Evolutionary conservation across 1,284 basidiomycete genomes (phyloP).

Genomic region (Baeospora myosura): DNA sequence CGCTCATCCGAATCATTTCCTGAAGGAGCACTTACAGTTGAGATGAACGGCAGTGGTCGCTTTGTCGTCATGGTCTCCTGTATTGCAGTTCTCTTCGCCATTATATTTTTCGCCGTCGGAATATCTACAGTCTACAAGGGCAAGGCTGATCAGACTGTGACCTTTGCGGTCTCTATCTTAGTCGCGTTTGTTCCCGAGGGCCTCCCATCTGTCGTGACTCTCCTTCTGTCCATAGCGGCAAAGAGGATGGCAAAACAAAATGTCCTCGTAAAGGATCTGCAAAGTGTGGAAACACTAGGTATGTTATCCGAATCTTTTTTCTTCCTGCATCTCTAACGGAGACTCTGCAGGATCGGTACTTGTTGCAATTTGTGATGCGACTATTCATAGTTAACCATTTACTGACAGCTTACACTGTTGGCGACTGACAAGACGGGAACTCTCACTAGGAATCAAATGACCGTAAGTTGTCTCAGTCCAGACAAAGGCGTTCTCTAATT

Average conservation of each 20-base stretch:
- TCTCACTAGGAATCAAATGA: conserved; percentile 69
- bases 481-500: conserved; percentile 4
- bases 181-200: conserved; percentile 71
- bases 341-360: too few relatives aligned
- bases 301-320: conserved; percentile 12
- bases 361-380: too few relatives aligned
- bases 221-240: conserved; percentile 64
- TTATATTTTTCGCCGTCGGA: conserved; percentile 60
- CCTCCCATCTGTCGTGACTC: conserved; percentile 63
- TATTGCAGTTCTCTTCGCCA: conserved; percentile 54
- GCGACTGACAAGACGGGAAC: conserved; percentile 76
- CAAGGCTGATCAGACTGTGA: conserved; percentile 51
- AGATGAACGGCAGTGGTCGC: conserved; percentile 29
- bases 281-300: conserved; percentile 67
- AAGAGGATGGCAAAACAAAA: conserved; percentile 68
- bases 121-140: conserved; percentile 62
- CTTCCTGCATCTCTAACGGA: too few relatives aligned
- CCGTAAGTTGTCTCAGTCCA: conserved; percentile 28
- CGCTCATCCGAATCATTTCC: background rate
- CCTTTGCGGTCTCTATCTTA: conserved; percentile 62
- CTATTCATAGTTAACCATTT: background rate
- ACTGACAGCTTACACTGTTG: conserved; percentile 46
- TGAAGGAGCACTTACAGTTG: conserved; percentile 1
- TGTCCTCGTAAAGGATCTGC: conserved; percentile 63
- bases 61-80: conserved; percentile 55